Evolutionary conservation across 2,329 filamentous ascomycete species (phyloP).

Genomic region (Ophioceras dolichostomum): DNA sequence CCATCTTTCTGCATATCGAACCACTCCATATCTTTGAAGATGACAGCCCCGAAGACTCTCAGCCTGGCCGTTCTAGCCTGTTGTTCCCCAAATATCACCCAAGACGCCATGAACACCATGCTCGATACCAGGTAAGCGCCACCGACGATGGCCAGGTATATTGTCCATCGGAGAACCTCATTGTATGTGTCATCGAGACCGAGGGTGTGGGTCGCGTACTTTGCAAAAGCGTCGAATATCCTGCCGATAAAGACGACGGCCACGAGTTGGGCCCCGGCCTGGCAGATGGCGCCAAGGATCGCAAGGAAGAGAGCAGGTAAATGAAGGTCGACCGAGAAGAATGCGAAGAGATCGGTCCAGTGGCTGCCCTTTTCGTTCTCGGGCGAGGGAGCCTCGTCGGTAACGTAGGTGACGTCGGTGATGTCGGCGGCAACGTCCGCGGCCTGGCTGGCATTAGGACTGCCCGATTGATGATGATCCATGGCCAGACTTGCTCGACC

Average conservation of each 20-base stretch:
- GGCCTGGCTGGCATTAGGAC: background rate
- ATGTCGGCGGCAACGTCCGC: background rate
- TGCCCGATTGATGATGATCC: no score
- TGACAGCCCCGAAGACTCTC: conserved; percentile 52
- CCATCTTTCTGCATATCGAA: conserved; percentile 66
- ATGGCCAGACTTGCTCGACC: no score
- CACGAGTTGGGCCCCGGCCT: conserved; percentile 51
- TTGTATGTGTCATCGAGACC: conserved; percentile 32
- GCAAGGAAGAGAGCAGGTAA: conserved; percentile 23
- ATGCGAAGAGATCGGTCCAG: conserved; percentile 42
- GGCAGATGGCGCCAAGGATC: conserved; percentile 39
- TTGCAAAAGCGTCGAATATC: conserved; percentile 60
- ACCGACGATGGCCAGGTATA: conserved; percentile 53
- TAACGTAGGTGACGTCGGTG: no score
- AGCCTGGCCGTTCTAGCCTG: conserved; percentile 58
- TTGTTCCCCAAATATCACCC: conserved; percentile 69
- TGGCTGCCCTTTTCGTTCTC: no score
- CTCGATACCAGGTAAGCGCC: conserved; percentile 45
- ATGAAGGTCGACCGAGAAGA: no score
- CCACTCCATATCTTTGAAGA: conserved; percentile 70
- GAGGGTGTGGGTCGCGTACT: conserved; percentile 45
- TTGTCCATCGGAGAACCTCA: conserved; percentile 45
- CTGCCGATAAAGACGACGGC: conserved; percentile 61
- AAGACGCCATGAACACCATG: conserved; percentile 49
- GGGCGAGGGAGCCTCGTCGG: no score